Evolutionary conservation across 176 grass and related monocot genomes (phyloP).

Genomic region (Phyllostachys edulis): DNA sequence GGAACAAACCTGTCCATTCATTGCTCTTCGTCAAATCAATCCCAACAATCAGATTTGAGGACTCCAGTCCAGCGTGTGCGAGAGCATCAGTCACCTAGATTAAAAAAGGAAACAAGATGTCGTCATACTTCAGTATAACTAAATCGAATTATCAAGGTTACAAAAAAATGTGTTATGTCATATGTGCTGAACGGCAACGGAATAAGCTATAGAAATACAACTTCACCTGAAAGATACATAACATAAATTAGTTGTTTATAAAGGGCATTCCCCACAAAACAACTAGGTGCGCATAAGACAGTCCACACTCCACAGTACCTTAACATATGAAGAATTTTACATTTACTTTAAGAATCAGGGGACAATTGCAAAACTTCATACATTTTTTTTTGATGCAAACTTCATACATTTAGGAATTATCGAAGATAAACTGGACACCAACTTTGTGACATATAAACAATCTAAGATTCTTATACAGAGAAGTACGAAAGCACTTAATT

Average conservation of each 20-base stretch:
- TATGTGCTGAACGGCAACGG: background rate
- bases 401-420: background rate
- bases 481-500: background rate
- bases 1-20: slow-evolving; percentile 62
- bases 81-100: slow-evolving; percentile 75
- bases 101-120: background rate
- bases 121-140: background rate
- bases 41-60: slow-evolving; percentile 74
- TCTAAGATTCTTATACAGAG: background rate
- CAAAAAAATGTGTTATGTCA: background rate
- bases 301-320: background rate
- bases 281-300: background rate
- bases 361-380: background rate
- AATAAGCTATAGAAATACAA: background rate
- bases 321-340: background rate
- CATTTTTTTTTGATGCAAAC: too few species aligned
- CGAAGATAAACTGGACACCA: background rate
- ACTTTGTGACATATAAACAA: background rate
- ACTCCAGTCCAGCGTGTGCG: slow-evolving; percentile 70
- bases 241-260: background rate
- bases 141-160: background rate
- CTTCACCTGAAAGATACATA: background rate
- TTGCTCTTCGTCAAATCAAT: slow-evolving; percentile 94
- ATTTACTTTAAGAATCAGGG: background rate
- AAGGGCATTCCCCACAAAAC: background rate